Conservation (phyloP, 257 asterid genomes). For the Catharanthus roseus region DNA sequence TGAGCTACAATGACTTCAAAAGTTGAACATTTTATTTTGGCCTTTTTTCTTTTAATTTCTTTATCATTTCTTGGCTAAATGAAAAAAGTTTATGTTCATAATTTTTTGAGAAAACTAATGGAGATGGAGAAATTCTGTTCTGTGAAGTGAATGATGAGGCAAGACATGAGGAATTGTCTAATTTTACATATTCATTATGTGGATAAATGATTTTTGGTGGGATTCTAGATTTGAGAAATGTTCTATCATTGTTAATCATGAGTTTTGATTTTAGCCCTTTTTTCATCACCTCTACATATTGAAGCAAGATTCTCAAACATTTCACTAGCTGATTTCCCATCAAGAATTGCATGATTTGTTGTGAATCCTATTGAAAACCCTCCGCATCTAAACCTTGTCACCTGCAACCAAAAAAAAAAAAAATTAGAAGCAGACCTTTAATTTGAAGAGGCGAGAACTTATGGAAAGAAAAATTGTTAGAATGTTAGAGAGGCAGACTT, state of each 20-base stretch:
- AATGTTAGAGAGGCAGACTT: too few species aligned
- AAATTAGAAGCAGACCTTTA: too few species aligned
- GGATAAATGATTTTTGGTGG: slow-evolving; percentile 42
- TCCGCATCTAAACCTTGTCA: slow-evolving; percentile 39
- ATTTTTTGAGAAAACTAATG: slow-evolving; percentile 28
- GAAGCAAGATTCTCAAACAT: slow-evolving; percentile 40
- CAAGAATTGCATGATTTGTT: slow-evolving; percentile 41
- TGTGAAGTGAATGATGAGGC: slow-evolving; percentile 41
- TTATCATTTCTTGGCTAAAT: slow-evolving; percentile 27
- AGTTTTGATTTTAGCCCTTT: slow-evolving; percentile 16
- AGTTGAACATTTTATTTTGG: slow-evolving; percentile 32
- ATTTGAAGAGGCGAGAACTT: too few species aligned
- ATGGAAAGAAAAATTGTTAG: too few species aligned
- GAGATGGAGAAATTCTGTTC: slow-evolving; percentile 26
- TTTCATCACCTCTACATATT: slow-evolving; percentile 38
- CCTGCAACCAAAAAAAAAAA: too few species aligned
- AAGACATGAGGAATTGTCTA: slow-evolving; percentile 8
- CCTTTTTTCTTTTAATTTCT: slow-evolving; percentile 17
- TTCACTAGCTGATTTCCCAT: slow-evolving; percentile 42
- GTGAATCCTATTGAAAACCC: slow-evolving; percentile 39
- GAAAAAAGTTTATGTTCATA: slow-evolving; percentile 33
- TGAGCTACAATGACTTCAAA: slow-evolving; percentile 42
- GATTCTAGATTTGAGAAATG: slow-evolving; percentile 31
- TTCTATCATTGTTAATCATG: slow-evolving; percentile 31
- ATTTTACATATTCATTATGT: slow-evolving; percentile 32